Evolutionary conservation across 129 eudicot species (phyloP).

Genomic region (Calendula officinalis): DNA sequence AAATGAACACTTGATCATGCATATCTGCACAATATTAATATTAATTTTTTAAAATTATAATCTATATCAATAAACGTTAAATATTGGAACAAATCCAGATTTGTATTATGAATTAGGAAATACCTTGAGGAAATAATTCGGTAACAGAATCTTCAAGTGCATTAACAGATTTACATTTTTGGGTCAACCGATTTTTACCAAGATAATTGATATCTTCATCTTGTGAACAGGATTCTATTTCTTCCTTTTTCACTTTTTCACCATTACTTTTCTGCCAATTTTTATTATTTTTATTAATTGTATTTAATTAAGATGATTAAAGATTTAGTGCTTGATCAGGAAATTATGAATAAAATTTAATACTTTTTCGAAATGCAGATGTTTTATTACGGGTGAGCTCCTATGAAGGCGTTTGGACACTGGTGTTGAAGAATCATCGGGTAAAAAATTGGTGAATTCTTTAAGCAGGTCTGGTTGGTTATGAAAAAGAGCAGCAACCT

Average conservation of each 20-base stretch:
- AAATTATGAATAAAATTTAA: background rate
- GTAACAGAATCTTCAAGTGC: slow-evolving; percentile 48
- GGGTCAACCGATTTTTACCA: slow-evolving; percentile 27
- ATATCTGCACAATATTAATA: slow-evolving; percentile 42
- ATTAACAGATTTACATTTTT: slow-evolving; percentile 43
- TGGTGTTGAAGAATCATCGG: slow-evolving; percentile 53
- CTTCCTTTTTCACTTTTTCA: slow-evolving; percentile 52
- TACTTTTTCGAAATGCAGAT: slow-evolving; percentile 52
- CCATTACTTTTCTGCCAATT: slow-evolving; percentile 41
- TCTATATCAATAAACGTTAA: background rate
- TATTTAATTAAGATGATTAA: background rate
- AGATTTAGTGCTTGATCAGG: background rate
- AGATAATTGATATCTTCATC: slow-evolving; percentile 39
- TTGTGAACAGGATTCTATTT: slow-evolving; percentile 41
- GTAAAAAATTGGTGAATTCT: slow-evolving; percentile 75
- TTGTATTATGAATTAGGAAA: slow-evolving; percentile 18
- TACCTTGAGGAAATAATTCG: slow-evolving; percentile 54
- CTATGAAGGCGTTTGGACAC: slow-evolving; percentile 34
- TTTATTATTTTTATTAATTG: background rate
- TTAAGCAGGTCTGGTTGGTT: slow-evolving; percentile 73
- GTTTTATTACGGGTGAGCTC: slow-evolving; percentile 42
- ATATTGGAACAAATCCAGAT: background rate
- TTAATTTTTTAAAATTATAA: background rate
- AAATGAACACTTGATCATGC: slow-evolving; percentile 47
- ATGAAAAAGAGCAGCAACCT: slow-evolving; percentile 86